Conservation (phyloP, 495 filamentous ascomycete species). For the Talaromyces trachyspermus region DNA sequence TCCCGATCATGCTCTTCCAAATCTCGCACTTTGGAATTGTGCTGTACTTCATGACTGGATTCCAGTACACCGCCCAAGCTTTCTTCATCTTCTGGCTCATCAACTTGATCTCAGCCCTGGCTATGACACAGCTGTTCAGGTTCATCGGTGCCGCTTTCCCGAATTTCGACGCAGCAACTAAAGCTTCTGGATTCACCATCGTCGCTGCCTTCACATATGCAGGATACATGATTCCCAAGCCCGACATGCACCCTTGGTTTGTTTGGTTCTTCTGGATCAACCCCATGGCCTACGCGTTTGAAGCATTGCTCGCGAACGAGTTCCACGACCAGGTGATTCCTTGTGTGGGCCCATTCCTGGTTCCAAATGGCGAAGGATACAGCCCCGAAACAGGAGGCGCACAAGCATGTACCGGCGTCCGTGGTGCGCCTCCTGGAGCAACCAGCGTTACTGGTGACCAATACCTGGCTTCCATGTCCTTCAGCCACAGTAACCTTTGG, state of each 20-base stretch:
- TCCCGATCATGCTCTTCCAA: conserved; percentile 50
- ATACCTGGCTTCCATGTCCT: conserved; percentile 48
- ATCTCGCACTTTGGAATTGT: conserved; percentile 57
- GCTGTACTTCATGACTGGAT: conserved; percentile 54
- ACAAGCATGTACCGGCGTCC: conserved; percentile 44
- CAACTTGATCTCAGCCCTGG: conserved; percentile 45
- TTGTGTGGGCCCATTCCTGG: conserved; percentile 21
- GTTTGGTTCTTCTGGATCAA: conserved; percentile 52
- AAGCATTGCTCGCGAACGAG: conserved; percentile 50
- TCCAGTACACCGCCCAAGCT: conserved; percentile 34
- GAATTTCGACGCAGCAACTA: conserved; percentile 45
- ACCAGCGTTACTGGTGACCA: conserved; percentile 39
- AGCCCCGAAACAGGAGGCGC: too few species aligned
- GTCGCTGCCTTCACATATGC: conserved; percentile 43
- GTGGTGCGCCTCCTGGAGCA: conserved; percentile 45
- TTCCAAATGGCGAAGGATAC: conserved; percentile 12
- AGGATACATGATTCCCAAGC: conserved; percentile 42
- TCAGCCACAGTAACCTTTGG: conserved; percentile 57
- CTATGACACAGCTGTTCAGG: conserved; percentile 53
- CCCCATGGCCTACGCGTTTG: conserved; percentile 44
- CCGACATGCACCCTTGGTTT: conserved; percentile 48
- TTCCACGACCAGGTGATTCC: conserved; percentile 51
- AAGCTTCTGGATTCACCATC: conserved; percentile 42
- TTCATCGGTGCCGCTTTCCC: conserved; percentile 42
- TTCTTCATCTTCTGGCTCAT: conserved; percentile 61